Evolutionary conservation across 1,139 yeast genomes (phyloP).

Genomic region (Kodamaea sp.): DNA sequence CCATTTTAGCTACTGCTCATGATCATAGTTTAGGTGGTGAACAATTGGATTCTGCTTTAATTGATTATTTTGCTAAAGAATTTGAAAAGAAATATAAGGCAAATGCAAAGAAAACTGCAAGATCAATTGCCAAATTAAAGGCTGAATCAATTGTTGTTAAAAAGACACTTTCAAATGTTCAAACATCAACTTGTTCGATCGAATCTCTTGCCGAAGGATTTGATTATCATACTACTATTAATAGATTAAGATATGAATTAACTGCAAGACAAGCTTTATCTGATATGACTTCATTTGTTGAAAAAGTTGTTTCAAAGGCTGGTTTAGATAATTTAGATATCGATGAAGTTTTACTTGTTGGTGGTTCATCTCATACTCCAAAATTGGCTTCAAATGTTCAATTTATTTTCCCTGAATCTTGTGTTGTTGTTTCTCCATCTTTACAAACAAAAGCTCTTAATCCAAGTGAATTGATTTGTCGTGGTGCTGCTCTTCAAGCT

Average conservation of each 20-base stretch:
- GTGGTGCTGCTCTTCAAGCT: conserved; percentile 98
- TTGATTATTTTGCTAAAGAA: conserved; percentile 86
- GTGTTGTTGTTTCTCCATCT: conserved; percentile 74
- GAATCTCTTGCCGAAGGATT: conserved; percentile 93
- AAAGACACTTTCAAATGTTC: conserved; percentile 89
- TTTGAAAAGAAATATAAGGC: conserved; percentile 83
- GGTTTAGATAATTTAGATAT: conserved; percentile 80
- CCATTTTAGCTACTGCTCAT: conserved; percentile 83
- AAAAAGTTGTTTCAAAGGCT: conserved; percentile 74
- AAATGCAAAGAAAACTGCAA: conserved; percentile 76
- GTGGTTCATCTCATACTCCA: conserved; percentile 93
- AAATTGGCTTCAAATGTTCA: conserved; percentile 78
- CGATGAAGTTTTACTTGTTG: conserved; percentile 87
- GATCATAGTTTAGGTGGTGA: conserved; percentile 85
- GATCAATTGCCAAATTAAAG: conserved; percentile 84
- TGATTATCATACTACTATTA: conserved; percentile 89
- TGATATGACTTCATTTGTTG: conserved; percentile 74
- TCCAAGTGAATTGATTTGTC: conserved; percentile 86
- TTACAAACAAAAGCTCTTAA: conserved; percentile 71
- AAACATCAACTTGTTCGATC: conserved; percentile 85
- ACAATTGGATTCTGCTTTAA: conserved; percentile 72
- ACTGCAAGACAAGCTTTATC: conserved; percentile 75
- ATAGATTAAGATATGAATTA: conserved; percentile 91
- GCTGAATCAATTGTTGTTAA: conserved; percentile 83
- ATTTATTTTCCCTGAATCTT: conserved; percentile 75